Conservation (phyloP, 1,139 yeast species). For the Spathaspora jeffriesii region DNA sequence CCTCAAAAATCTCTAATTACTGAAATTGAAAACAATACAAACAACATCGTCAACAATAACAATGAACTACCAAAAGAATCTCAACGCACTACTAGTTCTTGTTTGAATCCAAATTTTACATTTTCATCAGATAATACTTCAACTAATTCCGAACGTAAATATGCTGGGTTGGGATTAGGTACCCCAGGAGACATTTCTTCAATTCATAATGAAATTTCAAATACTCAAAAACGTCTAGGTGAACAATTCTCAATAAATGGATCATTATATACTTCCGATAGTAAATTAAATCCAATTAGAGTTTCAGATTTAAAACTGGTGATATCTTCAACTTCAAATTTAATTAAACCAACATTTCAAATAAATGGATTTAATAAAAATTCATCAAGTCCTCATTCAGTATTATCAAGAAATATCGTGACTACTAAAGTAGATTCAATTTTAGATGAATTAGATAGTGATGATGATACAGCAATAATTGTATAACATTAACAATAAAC, state of each 20-base stretch:
- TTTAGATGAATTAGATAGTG: conserved; percentile 36
- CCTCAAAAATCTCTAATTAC: conserved; percentile 28
- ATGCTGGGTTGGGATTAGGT: conserved; percentile 35
- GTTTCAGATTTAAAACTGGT: conserved; percentile 48
- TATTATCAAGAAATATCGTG: conserved; percentile 34
- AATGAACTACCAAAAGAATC: not conserved
- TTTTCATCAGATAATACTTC: conserved; percentile 12
- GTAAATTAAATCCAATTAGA: conserved; percentile 29
- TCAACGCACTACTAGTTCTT: no score
- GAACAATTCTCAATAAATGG: not conserved
- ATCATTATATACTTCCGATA: conserved; percentile 21
- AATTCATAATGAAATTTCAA: conserved; percentile 37
- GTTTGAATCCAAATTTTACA: not conserved
- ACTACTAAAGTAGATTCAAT: conserved; percentile 37
- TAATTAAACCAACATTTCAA: not conserved
- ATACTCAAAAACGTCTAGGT: conserved; percentile 4
- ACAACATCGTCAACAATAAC: not conserved
- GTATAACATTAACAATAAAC: conserved; percentile 20
- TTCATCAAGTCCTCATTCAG: conserved; percentile 22
- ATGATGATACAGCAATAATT: conserved; percentile 35
- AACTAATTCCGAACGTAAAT: conserved; percentile 12
- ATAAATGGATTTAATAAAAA: not conserved
- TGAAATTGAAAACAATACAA: conserved; percentile 6
- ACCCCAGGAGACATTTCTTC: conserved; percentile 43
- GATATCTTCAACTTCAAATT: conserved; percentile 16